A percentile compares a stretch with the other conserved stretches of the same genome.
Evolutionary conservation across 164 flowering plant genomes (phyloP).

Genomic region (Chimonanthus salicifolius): DNA sequence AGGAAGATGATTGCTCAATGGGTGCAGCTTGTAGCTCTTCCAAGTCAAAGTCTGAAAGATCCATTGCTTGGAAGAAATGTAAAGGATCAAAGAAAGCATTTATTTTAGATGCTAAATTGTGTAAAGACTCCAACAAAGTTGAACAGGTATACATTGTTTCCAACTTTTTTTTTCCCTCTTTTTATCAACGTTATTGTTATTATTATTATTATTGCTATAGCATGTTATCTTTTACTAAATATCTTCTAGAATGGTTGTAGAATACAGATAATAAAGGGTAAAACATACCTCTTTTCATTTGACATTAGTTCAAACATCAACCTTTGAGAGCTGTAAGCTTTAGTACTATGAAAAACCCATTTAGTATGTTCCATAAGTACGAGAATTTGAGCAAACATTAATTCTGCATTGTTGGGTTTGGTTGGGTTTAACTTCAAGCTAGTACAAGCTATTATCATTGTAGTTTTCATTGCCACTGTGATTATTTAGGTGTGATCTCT

Average conservation of each 20-base stretch:
- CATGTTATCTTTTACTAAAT: not conserved
- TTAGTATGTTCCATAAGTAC: not conserved
- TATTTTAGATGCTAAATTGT: conserved; percentile 18
- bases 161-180: not conserved
- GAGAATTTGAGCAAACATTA: too few species aligned
- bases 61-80: conserved; percentile 28
- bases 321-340: not conserved
- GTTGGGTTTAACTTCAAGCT: not conserved
- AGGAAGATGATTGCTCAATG: conserved; percentile 17
- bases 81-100: conserved; percentile 38
- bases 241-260: not conserved
- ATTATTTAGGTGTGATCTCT: too few species aligned
- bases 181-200: not conserved
- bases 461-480: too few species aligned
- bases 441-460: too few species aligned
- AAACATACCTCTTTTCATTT: not conserved
- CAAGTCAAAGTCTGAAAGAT: conserved; percentile 24
- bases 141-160: conserved; percentile 13
- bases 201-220: too few species aligned
- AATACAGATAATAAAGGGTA: not conserved
- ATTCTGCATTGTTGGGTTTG: not conserved
- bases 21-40: conserved; percentile 16
- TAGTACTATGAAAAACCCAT: not conserved
- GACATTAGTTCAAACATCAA: not conserved
- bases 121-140: conserved; percentile 10